These are phyloP conservation scores for Hymenoscyphus occultus DNA, from an alignment of 2,329 filamentous ascomycete genomes.

Conservation along the genomic window DNA sequence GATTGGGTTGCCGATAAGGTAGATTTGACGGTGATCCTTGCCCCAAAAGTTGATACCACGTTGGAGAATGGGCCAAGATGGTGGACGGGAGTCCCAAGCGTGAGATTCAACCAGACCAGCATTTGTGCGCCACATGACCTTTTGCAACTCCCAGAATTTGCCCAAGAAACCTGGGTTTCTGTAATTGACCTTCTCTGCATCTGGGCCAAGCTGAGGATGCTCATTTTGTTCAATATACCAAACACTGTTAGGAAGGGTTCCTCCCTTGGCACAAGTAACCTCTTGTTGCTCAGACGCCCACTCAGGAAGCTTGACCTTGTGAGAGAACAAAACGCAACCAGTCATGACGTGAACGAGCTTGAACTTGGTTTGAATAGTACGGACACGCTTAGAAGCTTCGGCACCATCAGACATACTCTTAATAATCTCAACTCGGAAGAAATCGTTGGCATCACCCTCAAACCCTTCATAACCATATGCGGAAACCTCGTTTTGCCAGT, in stretches of 20 bases:
- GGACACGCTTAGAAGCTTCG: slow-evolving; percentile 76
- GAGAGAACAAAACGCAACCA: slow-evolving; percentile 91
- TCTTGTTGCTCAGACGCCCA: slow-evolving; percentile 99
- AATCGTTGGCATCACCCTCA: slow-evolving; percentile 92
- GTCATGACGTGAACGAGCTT: slow-evolving; percentile 95
- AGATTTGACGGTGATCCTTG: slow-evolving; percentile 88
- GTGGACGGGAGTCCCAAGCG: slow-evolving; percentile 94
- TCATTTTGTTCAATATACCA: slow-evolving; percentile 95
- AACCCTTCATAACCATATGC: slow-evolving; percentile 98
- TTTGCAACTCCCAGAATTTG: slow-evolving; percentile 96
- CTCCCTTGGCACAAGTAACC: slow-evolving; percentile 91
- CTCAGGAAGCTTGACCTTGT: slow-evolving; percentile 97
- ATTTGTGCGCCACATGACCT: slow-evolving; percentile 99
- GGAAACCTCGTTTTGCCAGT: slow-evolving; percentile 95
- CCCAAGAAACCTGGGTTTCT: slow-evolving; percentile 90
- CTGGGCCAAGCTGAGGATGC: slow-evolving; percentile 70
- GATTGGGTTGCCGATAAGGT: slow-evolving; percentile 90
- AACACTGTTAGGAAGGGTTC: slow-evolving; percentile 90
- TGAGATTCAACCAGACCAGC: slow-evolving; percentile 94
- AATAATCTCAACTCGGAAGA: slow-evolving; percentile 92
- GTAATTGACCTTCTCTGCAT: slow-evolving; percentile 95
- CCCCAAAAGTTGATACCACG: slow-evolving; percentile 99
- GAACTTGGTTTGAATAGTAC: slow-evolving; percentile 97
- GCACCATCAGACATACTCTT: slow-evolving; percentile 80
- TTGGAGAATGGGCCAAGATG: slow-evolving; percentile 85